Evolutionary conservation across 805 yeast genomes (phyloP), one percentile per base, ranked within the genome.

Genomic region (Candida nemodendra): DNA sequence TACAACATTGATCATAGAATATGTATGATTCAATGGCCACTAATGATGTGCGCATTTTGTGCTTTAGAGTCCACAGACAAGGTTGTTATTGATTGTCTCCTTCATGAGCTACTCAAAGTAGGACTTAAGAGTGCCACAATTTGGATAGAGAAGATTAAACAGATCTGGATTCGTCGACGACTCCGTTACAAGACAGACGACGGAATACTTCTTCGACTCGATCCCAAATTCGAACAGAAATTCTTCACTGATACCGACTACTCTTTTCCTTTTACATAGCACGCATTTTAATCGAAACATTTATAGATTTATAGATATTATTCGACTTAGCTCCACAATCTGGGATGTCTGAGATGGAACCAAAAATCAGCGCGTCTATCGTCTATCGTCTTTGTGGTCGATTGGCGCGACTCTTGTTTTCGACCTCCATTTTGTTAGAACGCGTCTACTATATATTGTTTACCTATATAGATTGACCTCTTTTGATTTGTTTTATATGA

Each of bases 21-120:
- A 16, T 50, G 54, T 36, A 59, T 58, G 64, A 45, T 58, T 15
- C 62, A 58, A 33, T 57, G 61, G 61, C 49, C 54, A 21, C 26
- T 55, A 11, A 30, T 55, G 12, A 49, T 56, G 18, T 39, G 56
- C 30, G 61, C 59, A 1, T 54, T 46, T 23, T 53, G 59, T 36
- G 52, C 56, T 31, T 21, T 47, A 1, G 45, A 45, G 13, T 42
- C 59, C 1, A 45, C 51, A 1, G 58, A 59, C 30, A 58, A 56
- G 27, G 28, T 59, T 6, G 33, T 58, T 7, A 31, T 56, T 1
- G 64, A 59, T 22, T 48, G 53, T 35, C 45, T 58, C 31, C 43
- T 59, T 23, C 38, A 48, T 25, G 42, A 44, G 25, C 34, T 59
- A 33, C 36, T 51, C 3, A 30, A 44, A 4, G 42, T 49, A 17